These are phyloP conservation scores for Trichothecium sympodiale DNA, from an alignment of 2,329 filamentous ascomycete genomes.

Conservation along the genomic window DNA sequence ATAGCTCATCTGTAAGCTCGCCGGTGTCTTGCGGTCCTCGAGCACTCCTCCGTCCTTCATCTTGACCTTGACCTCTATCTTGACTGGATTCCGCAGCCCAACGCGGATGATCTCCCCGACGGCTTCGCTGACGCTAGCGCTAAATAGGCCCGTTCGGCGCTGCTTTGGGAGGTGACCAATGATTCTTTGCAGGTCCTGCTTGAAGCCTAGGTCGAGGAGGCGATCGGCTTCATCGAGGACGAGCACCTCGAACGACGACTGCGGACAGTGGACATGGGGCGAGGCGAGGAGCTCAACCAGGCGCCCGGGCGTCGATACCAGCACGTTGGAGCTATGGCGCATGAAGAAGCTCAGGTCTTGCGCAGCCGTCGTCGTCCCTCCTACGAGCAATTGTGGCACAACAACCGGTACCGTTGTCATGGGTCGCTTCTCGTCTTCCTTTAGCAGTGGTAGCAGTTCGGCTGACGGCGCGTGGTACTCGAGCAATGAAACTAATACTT, in stretches of 20 bases:
- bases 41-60: constrained; percentile 47
- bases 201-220: constrained; percentile 86
- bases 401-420: constrained; percentile 39
- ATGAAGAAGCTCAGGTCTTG: constrained; percentile 83
- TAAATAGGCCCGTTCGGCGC: constrained; percentile 84
- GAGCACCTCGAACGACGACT: constrained; percentile 82
- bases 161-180: constrained; percentile 82
- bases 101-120: constrained; percentile 88
- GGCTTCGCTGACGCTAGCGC: constrained; percentile 89
- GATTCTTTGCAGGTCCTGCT: constrained; percentile 79
- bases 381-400: constrained; percentile 79
- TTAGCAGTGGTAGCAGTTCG: constrained; percentile 44
- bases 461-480: constrained; percentile 76
- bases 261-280: constrained; percentile 75
- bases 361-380: constrained; percentile 69
- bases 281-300: constrained; percentile 80
- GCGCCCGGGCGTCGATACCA: constrained; percentile 84
- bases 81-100: constrained; percentile 86
- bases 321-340: constrained; percentile 72
- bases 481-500: constrained; percentile 65
- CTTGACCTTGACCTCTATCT: constrained; percentile 89
- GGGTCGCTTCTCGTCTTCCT: constrained; percentile 44
- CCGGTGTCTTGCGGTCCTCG: constrained; percentile 80
- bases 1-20: constrained; percentile 87
- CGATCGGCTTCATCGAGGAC: constrained; percentile 93